Conservation (phyloP, 2,329 filamentous ascomycete genomes). For the Fusarium chlamydosporum region DNA sequence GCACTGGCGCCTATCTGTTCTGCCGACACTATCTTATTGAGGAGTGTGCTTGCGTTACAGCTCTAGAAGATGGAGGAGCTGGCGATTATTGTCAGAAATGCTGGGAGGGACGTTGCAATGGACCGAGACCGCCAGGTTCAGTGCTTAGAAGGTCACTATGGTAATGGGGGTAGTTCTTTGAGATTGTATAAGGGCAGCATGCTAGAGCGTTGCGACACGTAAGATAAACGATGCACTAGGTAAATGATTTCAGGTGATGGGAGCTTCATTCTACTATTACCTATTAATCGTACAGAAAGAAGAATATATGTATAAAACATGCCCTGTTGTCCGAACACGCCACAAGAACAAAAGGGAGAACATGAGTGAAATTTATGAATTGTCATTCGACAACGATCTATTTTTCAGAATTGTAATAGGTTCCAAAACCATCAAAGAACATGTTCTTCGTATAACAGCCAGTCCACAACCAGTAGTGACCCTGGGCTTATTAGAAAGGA, state of each 20-base stretch:
- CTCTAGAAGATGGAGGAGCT: constrained; percentile 17
- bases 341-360: neutral
- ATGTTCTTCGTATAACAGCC: constrained; percentile 34
- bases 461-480: constrained; percentile 28
- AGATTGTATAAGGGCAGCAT: neutral
- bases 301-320: constrained; percentile 3
- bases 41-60: constrained; percentile 37
- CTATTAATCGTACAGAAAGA: constrained; percentile 14
- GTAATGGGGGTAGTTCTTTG: constrained; percentile 14
- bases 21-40: constrained; percentile 42
- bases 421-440: constrained; percentile 29
- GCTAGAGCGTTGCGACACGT: neutral
- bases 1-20: constrained; percentile 38
- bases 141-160: constrained; percentile 27
- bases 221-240: constrained; percentile 2
- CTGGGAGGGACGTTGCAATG: constrained; percentile 44
- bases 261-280: constrained; percentile 26
- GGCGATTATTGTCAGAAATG: constrained; percentile 48
- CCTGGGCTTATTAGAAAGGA: constrained; percentile 20
- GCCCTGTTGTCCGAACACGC: neutral
- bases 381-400: constrained; percentile 25
- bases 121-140: constrained; percentile 35
- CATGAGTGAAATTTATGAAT: constrained; percentile 8
- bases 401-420: constrained; percentile 25
- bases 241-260: neutral